Evolutionary conservation across 2,329 filamentous ascomycete species (phyloP).

Genomic region (Lithohypha guttulata): DNA sequence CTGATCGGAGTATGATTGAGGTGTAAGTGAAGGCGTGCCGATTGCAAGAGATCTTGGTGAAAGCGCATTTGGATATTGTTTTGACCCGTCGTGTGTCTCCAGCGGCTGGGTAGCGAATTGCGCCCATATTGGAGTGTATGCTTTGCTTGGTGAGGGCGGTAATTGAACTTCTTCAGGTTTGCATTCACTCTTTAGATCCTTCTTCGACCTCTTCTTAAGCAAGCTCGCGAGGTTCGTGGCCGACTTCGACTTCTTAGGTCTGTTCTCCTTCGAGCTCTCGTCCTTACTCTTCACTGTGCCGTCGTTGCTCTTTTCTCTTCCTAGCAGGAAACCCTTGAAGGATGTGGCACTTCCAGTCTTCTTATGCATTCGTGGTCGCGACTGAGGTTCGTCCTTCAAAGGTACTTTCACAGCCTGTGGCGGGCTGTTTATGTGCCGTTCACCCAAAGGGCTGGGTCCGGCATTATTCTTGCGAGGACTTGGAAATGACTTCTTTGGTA

Average conservation of each 20-base stretch:
- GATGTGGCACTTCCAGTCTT: conserved; percentile 23
- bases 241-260: conserved; percentile 65
- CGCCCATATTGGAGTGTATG: conserved; percentile 64
- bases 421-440: conserved; percentile 23
- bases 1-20: conserved; percentile 39
- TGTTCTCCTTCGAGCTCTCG: conserved; percentile 24
- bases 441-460: conserved; percentile 18
- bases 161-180: conserved; percentile 29
- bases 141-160: conserved; percentile 42
- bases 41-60: conserved; percentile 38
- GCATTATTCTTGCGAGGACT: conserved; percentile 2
- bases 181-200: conserved; percentile 43
- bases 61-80: conserved; percentile 36
- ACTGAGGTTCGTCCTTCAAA: conserved; percentile 15
- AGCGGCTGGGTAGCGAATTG: conserved; percentile 51
- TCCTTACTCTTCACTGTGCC: conserved; percentile 26
- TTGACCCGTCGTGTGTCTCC: conserved; percentile 27
- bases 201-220: conserved; percentile 64
- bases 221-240: conserved; percentile 70
- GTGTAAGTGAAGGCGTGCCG: conserved; percentile 49
- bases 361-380: conserved; percentile 17
- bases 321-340: conserved; percentile 20
- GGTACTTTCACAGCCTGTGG: conserved; percentile 19
- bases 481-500: conserved; percentile 9
- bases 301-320: conserved; percentile 30